Evolutionary conservation across 306 rosid species (phyloP).

Genomic region (Gastrolobium bilobum): DNA sequence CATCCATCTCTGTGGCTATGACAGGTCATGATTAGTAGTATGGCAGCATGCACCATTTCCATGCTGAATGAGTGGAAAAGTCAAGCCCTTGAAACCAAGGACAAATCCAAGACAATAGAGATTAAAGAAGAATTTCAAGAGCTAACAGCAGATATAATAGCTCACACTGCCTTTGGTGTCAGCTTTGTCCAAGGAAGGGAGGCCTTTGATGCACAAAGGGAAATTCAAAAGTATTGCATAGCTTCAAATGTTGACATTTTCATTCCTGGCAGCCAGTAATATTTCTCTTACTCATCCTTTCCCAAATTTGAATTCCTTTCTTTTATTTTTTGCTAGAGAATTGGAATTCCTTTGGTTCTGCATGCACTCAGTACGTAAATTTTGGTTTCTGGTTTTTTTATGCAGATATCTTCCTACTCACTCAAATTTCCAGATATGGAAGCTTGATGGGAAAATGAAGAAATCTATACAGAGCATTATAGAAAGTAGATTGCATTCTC

Average conservation of each 20-base stretch:
- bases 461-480: conserved; percentile 39
- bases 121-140: conserved; percentile 41
- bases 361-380: neutral
- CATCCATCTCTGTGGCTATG: conserved; percentile 4
- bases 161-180: conserved; percentile 49
- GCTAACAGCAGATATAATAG: conserved; percentile 51
- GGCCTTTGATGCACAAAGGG: conserved; percentile 42
- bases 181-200: conserved; percentile 49
- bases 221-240: conserved; percentile 3
- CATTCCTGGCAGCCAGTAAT: conserved; percentile 55
- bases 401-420: conserved; percentile 52
- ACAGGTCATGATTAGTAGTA: conserved; percentile 52
- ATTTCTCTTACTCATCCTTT: conserved; percentile 19
- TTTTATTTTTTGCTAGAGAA: neutral
- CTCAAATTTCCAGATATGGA: conserved; percentile 49
- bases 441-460: conserved; percentile 48
- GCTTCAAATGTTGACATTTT: conserved; percentile 22
- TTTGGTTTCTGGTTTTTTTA: neutral
- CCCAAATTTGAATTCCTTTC: neutral
- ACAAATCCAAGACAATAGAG: conserved; percentile 26
- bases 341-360: neutral
- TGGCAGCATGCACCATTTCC: conserved; percentile 50
- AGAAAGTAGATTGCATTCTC: conserved; percentile 41
- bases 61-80: conserved; percentile 48
- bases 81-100: conserved; percentile 19